phyloP scores from a whole-genome alignment of 345 rosid species.

The Corymbia maculata region DNA sequence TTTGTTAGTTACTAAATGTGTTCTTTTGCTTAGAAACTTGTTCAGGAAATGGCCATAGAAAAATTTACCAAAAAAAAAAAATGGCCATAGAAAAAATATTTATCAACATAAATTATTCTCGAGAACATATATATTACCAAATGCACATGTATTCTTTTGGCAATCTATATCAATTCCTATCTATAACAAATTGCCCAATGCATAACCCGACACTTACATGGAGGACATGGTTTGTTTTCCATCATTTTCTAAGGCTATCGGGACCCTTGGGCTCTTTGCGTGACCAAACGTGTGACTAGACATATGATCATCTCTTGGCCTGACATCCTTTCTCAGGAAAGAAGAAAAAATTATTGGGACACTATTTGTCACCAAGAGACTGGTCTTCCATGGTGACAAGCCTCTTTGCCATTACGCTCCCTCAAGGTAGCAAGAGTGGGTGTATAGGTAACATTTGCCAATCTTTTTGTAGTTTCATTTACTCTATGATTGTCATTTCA shows the following conservation, averaged over 20 bases:
- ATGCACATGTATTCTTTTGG: neutral
- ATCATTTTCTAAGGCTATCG: neutral
- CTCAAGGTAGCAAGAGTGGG: conserved; percentile 34
- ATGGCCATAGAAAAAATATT: too few species aligned
- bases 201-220: neutral
- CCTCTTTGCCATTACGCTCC: conserved; percentile 38
- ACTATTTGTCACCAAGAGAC: conserved; percentile 49
- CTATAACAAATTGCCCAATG: neutral
- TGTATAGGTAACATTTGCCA: neutral
- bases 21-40: too few species aligned
- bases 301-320: too few species aligned
- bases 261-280: neutral
- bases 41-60: too few species aligned
- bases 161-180: neutral
- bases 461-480: too few species aligned
- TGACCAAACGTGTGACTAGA: neutral
- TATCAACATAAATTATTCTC: too few species aligned
- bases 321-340: neutral
- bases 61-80: too few species aligned
- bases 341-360: conserved; percentile 38
- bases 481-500: neutral
- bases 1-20: too few species aligned
- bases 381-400: conserved; percentile 59
- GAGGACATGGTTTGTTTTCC: neutral
- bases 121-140: too few species aligned